These are phyloP conservation scores for Ploettnerulaceae sp. DNA, from an alignment of 2,329 filamentous ascomycete genomes.

Conservation along the genomic window DNA sequence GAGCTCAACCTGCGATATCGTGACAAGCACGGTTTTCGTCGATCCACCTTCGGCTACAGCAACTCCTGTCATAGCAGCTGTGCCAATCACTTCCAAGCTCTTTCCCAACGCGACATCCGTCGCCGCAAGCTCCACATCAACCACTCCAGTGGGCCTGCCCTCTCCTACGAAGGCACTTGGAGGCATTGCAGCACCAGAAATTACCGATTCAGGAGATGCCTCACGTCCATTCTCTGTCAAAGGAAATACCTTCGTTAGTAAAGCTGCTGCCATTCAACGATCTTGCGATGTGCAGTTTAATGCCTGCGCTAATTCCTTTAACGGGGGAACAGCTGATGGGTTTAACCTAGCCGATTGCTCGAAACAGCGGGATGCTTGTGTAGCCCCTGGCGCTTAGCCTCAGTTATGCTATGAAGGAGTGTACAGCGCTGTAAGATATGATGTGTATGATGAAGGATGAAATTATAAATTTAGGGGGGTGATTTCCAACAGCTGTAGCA, in stretches of 20 bases:
- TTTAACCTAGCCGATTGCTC: slow-evolving; percentile 24
- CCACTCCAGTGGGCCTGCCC: slow-evolving; percentile 1
- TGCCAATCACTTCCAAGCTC: slow-evolving; percentile 4
- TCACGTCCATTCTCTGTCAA: slow-evolving; percentile 51
- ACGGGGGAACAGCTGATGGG: slow-evolving; percentile 38
- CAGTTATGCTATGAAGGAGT: background rate
- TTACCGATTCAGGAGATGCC: slow-evolving; percentile 45
- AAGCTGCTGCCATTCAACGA: slow-evolving; percentile 51
- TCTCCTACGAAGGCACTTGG: slow-evolving; percentile 37
- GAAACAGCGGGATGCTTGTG: slow-evolving; percentile 23
- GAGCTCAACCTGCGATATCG: slow-evolving; percentile 6
- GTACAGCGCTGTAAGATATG: background rate
- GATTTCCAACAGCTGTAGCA: background rate
- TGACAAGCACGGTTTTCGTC: slow-evolving; percentile 11
- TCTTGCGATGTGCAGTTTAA: slow-evolving; percentile 62
- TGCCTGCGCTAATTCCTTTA: slow-evolving; percentile 52
- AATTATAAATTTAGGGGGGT: background rate
- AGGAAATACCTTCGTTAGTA: slow-evolving; percentile 52
- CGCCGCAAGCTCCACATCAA: background rate
- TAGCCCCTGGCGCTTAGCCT: slow-evolving; percentile 7
- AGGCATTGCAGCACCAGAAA: slow-evolving; percentile 45
- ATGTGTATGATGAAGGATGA: slow-evolving; percentile 1
- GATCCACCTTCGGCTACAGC: slow-evolving; percentile 10
- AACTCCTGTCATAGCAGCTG: background rate
- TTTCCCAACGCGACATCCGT: slow-evolving; percentile 8